These are phyloP conservation scores for Pleurotus ostreatus DNA, from an alignment of 768 basidiomycete genomes.

Conservation along the genomic window DNA sequence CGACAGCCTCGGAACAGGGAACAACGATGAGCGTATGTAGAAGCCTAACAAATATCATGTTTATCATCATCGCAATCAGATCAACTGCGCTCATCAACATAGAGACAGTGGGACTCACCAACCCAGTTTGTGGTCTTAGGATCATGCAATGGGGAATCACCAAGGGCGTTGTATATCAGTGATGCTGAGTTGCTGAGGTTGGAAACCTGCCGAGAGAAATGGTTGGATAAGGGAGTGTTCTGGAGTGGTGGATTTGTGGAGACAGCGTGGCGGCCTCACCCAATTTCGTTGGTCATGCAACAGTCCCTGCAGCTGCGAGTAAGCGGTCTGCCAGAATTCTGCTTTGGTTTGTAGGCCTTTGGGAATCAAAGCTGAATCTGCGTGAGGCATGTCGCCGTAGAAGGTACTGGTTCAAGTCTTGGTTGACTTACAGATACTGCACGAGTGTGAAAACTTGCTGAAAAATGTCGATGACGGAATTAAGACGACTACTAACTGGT, in stretches of 20 bases:
- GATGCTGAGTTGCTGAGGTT: slow-evolving; percentile 84
- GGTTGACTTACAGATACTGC: too few relatives aligned
- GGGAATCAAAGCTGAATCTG: slow-evolving; percentile 76
- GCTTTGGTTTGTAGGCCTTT: slow-evolving; percentile 61
- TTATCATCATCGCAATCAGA: slow-evolving; percentile 3
- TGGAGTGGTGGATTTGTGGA: background rate
- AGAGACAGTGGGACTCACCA: slow-evolving; percentile 52
- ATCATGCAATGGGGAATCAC: slow-evolving; percentile 62
- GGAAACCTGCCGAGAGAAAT: slow-evolving; percentile 51
- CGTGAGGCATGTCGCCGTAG: slow-evolving; percentile 64
- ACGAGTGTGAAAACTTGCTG: too few relatives aligned
- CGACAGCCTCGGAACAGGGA: slow-evolving; percentile 41
- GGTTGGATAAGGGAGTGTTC: slow-evolving; percentile 4
- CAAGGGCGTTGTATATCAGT: slow-evolving; percentile 73
- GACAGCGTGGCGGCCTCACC: slow-evolving; percentile 40
- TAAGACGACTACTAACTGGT: too few relatives aligned
- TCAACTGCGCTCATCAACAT: background rate
- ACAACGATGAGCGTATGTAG: slow-evolving; percentile 68
- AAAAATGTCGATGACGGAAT: too few relatives aligned
- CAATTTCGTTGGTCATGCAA: slow-evolving; percentile 70
- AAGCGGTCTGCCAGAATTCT: slow-evolving; percentile 79
- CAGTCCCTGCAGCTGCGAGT: slow-evolving; percentile 55
- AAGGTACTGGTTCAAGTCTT: too few relatives aligned
- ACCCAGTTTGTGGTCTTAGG: slow-evolving; percentile 88
- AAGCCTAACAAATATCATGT: slow-evolving; percentile 55